Percentiles rank a stretch among this genome's conserved stretches.
phyloP scores from a whole-genome alignment of 371 early-diverging fungal species.

The Rhizopus stolonifer region DNA sequence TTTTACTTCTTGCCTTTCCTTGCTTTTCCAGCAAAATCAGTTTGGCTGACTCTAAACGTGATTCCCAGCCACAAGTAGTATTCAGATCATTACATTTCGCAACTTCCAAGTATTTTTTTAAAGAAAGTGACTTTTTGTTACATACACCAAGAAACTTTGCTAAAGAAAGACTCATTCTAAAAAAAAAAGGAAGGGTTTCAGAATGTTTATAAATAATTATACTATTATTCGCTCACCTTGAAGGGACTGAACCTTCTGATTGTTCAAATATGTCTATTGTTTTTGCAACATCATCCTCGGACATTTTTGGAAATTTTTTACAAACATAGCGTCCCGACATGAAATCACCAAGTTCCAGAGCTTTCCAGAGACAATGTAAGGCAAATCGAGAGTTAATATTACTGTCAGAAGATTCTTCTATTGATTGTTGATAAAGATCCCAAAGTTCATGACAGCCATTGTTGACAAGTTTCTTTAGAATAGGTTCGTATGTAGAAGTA shows the following conservation, averaged over 20 bases:
- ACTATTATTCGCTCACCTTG: constrained; percentile 11
- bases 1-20: constrained; percentile 20
- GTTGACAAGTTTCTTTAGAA: not conserved
- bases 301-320: constrained; percentile 7
- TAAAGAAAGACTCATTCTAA: constrained; percentile 18
- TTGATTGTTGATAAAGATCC: not conserved
- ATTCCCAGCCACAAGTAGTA: constrained; percentile 10
- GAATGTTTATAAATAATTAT: not conserved
- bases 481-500: constrained; percentile 3
- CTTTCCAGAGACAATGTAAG: constrained; percentile 21
- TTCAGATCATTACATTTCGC: constrained; percentile 10
- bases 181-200: not conserved
- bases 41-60: constrained; percentile 16
- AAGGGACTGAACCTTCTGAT: constrained; percentile 6
- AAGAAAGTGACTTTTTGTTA: constrained; percentile 4
- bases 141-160: constrained; percentile 15
- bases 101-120: constrained; percentile 15
- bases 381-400: constrained; percentile 13
- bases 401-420: not conserved
- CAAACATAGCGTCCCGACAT: constrained; percentile 14
- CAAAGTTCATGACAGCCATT: not conserved
- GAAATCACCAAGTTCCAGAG: constrained; percentile 19
- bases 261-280: constrained; percentile 17
- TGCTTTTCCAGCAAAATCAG: constrained; percentile 8
- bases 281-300: constrained; percentile 6